Percentiles rank a stretch among this genome's conserved stretches.
phyloP scores from a whole-genome alignment of 2,329 filamentous ascomycete species.

The Metarhizium brunneum region DNA sequence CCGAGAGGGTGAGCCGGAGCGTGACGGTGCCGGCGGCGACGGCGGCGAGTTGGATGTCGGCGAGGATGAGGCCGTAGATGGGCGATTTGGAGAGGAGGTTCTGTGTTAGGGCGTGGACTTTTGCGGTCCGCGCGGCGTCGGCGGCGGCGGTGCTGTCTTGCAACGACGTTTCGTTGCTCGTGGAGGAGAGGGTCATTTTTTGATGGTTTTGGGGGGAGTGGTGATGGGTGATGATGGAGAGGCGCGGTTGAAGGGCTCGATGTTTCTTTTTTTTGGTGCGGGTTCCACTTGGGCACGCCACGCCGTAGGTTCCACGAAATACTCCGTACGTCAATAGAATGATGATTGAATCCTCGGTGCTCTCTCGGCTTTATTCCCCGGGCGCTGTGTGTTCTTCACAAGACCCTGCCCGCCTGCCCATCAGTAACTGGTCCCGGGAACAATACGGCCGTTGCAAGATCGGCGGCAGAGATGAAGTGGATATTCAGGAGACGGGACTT shows the following conservation, averaged over 20 bases:
- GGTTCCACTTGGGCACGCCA: no score
- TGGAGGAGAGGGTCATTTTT: background rate
- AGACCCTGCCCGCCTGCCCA: no score
- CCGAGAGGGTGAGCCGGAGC: slow-evolving; percentile 36
- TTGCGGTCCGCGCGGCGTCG: slow-evolving; percentile 6
- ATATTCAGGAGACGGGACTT: no score
- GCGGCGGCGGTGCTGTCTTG: background rate
- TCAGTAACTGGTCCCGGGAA: no score
- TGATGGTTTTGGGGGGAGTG: background rate
- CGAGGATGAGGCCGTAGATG: slow-evolving; percentile 38
- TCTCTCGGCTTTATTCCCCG: no score
- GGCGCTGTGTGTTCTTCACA: no score
- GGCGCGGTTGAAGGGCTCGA: background rate
- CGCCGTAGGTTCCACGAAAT: no score
- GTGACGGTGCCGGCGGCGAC: slow-evolving; percentile 37
- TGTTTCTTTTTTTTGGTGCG: no score
- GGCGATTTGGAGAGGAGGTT: slow-evolving; percentile 34
- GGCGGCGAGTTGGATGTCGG: slow-evolving; percentile 33
- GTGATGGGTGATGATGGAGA: background rate
- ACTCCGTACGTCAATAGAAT: no score
- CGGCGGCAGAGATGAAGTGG: no score
- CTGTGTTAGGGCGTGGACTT: slow-evolving; percentile 22
- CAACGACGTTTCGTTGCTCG: background rate
- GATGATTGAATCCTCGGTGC: no score
- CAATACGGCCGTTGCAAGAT: no score